phyloP scores from a whole-genome alignment of 83 land plant species.

The Picea abies region DNA sequence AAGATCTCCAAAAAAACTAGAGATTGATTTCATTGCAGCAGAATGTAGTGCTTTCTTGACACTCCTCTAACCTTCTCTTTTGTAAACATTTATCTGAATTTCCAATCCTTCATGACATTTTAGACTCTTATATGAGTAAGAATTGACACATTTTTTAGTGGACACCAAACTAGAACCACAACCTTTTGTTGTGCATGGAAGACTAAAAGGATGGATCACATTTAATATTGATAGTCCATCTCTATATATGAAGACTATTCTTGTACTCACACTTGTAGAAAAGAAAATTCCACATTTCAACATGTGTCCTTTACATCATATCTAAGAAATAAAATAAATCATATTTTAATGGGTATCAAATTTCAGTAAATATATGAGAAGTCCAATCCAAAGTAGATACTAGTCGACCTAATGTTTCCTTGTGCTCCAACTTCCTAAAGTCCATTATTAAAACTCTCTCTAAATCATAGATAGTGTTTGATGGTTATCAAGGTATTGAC shows the following conservation, averaged over 20 bases:
- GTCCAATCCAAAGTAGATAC: neutral
- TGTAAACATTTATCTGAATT: neutral
- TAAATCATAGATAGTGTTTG: neutral
- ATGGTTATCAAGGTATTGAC: neutral
- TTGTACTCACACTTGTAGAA: neutral
- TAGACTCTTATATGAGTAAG: neutral
- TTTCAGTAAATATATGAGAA: neutral
- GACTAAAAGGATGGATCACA: neutral
- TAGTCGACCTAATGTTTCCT: neutral
- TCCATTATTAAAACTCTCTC: no score
- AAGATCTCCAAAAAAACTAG: conserved; percentile 5
- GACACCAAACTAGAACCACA: neutral
- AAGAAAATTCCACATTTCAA: neutral
- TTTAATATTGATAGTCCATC: conserved; percentile 2
- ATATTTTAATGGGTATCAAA: neutral
- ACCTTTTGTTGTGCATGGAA: neutral
- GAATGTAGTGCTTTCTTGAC: conserved; percentile 5
- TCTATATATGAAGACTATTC: conserved; percentile 1
- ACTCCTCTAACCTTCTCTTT: neutral
- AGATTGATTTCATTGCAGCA: conserved; percentile 3
- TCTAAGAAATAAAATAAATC: neutral
- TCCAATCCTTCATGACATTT: neutral
- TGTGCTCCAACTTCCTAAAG: neutral
- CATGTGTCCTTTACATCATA: neutral
- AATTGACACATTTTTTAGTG: neutral